phyloP scores from a whole-genome alignment of 495 filamentous ascomycete genomes.

The Cercophora newfieldiana region DNA sequence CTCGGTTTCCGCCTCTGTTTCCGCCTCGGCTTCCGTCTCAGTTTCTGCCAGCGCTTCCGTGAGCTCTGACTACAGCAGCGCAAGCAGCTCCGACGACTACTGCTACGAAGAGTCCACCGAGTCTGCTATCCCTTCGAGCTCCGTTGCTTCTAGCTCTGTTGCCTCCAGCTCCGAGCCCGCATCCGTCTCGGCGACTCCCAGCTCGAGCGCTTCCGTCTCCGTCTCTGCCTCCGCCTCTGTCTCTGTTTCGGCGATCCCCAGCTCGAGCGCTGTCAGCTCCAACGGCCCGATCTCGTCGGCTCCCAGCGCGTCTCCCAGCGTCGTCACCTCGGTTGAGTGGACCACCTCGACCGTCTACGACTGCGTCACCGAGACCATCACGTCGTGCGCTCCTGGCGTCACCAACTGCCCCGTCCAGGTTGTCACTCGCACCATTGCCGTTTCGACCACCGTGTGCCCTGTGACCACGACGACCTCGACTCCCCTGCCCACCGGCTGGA shows the following conservation, averaged over 20 bases:
- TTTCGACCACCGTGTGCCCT: slow-evolving; percentile 48
- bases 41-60: not conserved
- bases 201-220: not conserved
- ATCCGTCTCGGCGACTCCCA: slow-evolving; percentile 1
- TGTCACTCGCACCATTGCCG: slow-evolving; percentile 40
- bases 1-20: not conserved
- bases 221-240: slow-evolving; percentile 2
- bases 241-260: not conserved
- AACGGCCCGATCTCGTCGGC: not conserved
- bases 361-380: slow-evolving; percentile 57
- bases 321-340: slow-evolving; percentile 2
- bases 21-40: not conserved
- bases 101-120: slow-evolving; percentile 22
- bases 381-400: slow-evolving; percentile 58
- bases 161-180: not conserved
- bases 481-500: slow-evolving; percentile 24
- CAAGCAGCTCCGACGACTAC: not conserved
- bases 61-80: not conserved
- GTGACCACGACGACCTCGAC: slow-evolving; percentile 31
- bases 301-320: slow-evolving; percentile 4
- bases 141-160: not conserved
- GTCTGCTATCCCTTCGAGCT: not conserved
- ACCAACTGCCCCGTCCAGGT: slow-evolving; percentile 51
- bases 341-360: slow-evolving; percentile 46
- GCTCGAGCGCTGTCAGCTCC: not conserved